Evolutionary conservation across 495 filamentous ascomycete species (phyloP).

Genomic region (Parmelia sp.): DNA sequence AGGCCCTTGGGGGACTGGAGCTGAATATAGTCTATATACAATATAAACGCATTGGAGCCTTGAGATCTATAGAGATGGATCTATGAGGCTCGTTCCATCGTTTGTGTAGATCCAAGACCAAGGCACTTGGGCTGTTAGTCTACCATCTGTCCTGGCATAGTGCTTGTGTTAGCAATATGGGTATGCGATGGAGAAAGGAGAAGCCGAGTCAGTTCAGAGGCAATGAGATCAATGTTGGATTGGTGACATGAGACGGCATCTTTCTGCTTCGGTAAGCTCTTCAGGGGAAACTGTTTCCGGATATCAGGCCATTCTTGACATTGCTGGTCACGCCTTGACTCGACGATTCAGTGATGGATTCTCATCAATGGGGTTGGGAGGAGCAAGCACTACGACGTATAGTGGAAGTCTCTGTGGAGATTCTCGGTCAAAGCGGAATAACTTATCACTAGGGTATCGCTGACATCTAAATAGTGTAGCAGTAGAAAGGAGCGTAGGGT

Average conservation of each 20-base stretch:
- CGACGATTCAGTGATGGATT: neutral
- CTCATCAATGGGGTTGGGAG: neutral
- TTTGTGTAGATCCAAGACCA: neutral
- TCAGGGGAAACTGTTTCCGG: neutral
- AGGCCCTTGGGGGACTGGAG: neutral
- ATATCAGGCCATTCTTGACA: neutral
- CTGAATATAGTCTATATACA: neutral
- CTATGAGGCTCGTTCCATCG: neutral
- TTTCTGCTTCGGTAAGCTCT: neutral
- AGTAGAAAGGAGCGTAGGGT: neutral
- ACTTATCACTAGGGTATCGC: too few relatives aligned
- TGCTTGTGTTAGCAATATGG: neutral
- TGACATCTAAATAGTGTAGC: too few relatives aligned
- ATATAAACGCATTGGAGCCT: neutral
- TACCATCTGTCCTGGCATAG: neutral
- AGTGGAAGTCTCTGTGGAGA: neutral
- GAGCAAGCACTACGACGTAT: neutral
- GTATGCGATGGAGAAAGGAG: neutral
- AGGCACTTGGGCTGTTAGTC: neutral
- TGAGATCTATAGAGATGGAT: neutral
- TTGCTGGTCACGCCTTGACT: neutral
- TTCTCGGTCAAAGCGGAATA: neutral
- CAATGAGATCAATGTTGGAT: neutral
- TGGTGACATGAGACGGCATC: neutral
- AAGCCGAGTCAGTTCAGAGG: neutral